Evolutionary conservation across 352 stramenopile genomes (phyloP).

Genomic region (Phytopythium montanum): DNA sequence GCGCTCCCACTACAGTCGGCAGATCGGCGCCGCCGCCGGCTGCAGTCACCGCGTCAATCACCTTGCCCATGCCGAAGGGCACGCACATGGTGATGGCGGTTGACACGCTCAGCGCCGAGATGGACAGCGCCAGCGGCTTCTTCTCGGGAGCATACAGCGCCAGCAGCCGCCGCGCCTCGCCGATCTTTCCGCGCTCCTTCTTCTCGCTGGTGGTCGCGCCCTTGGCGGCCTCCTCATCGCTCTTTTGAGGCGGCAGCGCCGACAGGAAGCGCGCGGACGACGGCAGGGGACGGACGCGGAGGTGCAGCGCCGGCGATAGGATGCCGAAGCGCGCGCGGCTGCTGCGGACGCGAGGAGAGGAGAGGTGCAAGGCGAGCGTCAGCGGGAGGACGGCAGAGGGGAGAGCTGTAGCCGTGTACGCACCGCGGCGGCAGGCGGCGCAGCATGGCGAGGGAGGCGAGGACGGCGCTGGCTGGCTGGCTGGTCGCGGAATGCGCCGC

Average conservation of each 20-base stretch:
- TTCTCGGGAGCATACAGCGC: conserved; percentile 71
- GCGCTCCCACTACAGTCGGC: conserved; percentile 42
- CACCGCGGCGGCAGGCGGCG: conserved; percentile 2
- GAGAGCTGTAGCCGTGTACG: neutral
- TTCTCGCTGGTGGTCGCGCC: neutral
- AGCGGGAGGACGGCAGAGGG: neutral
- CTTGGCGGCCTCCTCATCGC: neutral
- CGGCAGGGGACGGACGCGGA: neutral
- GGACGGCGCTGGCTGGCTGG: too few species aligned
- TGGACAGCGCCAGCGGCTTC: conserved; percentile 54
- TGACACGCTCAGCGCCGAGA: conserved; percentile 58
- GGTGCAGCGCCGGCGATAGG: neutral
- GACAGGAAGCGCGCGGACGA: neutral
- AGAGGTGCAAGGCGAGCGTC: neutral
- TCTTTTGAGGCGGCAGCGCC: neutral
- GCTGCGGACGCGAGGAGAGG: neutral
- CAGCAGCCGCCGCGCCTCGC: conserved; percentile 38
- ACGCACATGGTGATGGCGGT: conserved; percentile 75
- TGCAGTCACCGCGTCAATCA: conserved; percentile 72
- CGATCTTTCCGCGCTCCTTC: neutral
- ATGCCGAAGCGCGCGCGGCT: neutral
- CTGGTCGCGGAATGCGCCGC: neutral
- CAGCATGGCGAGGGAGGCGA: neutral
- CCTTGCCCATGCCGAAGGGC: conserved; percentile 76
- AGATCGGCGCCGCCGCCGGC: conserved; percentile 34